These are phyloP conservation scores for Scheffersomyces stipitis DNA, from an alignment of 805 yeast species.

Conservation along the genomic window DNA sequence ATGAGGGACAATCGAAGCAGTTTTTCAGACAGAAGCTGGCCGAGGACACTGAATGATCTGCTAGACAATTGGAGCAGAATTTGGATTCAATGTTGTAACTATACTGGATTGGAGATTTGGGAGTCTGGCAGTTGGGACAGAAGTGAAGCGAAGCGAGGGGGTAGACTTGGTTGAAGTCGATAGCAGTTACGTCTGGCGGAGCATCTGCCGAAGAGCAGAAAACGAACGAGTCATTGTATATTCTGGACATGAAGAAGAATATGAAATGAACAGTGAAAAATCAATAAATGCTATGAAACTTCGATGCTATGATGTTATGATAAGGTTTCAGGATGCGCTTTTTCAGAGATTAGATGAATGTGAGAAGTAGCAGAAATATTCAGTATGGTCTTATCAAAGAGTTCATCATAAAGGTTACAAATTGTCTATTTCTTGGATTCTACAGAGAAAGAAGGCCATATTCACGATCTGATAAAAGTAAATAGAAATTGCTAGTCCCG, in stretches of 20 bases:
- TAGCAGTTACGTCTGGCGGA: slow-evolving; percentile 5
- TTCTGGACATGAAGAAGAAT: slow-evolving; percentile 22
- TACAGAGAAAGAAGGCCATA: too few relatives aligned
- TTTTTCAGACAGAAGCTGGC: slow-evolving; percentile 31
- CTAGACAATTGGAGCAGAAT: slow-evolving; percentile 38
- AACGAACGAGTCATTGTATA: slow-evolving; percentile 20
- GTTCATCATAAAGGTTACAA: too few relatives aligned
- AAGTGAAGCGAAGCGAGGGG: slow-evolving; percentile 27
- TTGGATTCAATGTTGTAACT: slow-evolving; percentile 23
- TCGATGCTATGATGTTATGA: too few relatives aligned
- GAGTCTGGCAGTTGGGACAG: slow-evolving; percentile 38
- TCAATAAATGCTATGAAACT: too few relatives aligned
- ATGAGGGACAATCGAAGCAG: slow-evolving; percentile 41
- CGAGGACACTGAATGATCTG: slow-evolving; percentile 28
- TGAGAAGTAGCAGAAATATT: too few relatives aligned
- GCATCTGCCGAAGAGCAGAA: slow-evolving; percentile 15
- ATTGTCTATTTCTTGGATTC: too few relatives aligned
- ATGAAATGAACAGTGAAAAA: too few relatives aligned
- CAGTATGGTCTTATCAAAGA: too few relatives aligned
- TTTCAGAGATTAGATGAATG: too few relatives aligned
- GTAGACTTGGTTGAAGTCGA: slow-evolving; percentile 7
- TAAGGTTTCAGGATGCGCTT: too few relatives aligned
- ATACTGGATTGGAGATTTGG: slow-evolving; percentile 28
- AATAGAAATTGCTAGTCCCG: too few relatives aligned
- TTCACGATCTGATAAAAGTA: too few relatives aligned